Percentiles rank a stretch among this genome's conserved stretches.
phyloP scores from a whole-genome alignment of 2,329 filamentous ascomycete genomes.

The Tolypocladium inflatum region DNA sequence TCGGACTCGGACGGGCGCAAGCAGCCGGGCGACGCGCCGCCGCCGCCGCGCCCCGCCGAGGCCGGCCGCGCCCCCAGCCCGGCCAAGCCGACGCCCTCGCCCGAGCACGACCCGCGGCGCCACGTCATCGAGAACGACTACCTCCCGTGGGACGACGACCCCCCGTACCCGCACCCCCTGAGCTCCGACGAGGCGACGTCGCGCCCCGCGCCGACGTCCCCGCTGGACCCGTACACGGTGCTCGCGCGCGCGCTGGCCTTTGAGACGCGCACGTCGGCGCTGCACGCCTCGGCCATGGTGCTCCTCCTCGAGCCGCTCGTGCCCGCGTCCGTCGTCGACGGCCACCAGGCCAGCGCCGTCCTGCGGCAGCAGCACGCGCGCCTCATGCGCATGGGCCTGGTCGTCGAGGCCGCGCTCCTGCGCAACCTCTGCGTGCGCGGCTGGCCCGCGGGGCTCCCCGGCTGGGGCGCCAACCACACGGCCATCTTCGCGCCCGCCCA shows the following conservation, averaged over 20 bases:
- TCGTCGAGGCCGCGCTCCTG: slow-evolving; percentile 50
- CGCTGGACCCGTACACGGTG: slow-evolving; percentile 46
- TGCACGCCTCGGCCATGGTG: slow-evolving; percentile 52
- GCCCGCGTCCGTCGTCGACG: slow-evolving; percentile 43
- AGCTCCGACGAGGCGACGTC: slow-evolving; percentile 4
- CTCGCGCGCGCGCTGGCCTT: slow-evolving; percentile 45
- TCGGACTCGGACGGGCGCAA: slow-evolving; percentile 13
- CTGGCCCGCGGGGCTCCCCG: slow-evolving; percentile 40
- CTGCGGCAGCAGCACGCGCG: slow-evolving; percentile 51
- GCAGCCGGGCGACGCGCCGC: slow-evolving; percentile 2
- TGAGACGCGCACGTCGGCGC: slow-evolving; percentile 44
- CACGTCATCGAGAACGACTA: slow-evolving; percentile 48
- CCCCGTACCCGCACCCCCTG: slow-evolving; percentile 40
- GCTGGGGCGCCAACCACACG: slow-evolving; percentile 46
- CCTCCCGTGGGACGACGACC: slow-evolving; percentile 48
- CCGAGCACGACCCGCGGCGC: slow-evolving; percentile 27
- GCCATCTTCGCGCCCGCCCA: slow-evolving; percentile 45
- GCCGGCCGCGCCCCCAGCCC: slow-evolving; percentile 12
- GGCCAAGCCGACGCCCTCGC: slow-evolving; percentile 14
- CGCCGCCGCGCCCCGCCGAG: slow-evolving; percentile 7
- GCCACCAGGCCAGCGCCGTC: slow-evolving; percentile 44
- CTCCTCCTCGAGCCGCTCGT: slow-evolving; percentile 50
- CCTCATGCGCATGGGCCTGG: slow-evolving; percentile 49
- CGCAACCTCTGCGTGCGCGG: slow-evolving; percentile 51
- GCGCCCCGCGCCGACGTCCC: slow-evolving; percentile 12